phyloP scores from a whole-genome alignment of 352 stramenopile genomes.

The Pythium apleroticum region DNA sequence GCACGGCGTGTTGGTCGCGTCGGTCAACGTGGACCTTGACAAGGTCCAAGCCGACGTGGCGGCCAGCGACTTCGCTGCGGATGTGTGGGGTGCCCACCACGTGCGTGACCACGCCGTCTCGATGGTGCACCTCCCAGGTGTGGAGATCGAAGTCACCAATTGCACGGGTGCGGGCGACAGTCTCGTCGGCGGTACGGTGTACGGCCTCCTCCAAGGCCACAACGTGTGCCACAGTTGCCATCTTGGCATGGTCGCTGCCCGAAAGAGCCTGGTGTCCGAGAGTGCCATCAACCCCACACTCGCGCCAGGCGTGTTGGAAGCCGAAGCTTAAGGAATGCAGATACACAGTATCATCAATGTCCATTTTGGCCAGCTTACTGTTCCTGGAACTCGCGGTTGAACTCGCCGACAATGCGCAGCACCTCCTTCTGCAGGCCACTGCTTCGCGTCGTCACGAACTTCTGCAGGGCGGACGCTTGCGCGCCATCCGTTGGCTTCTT shows the following conservation, averaged over 20 bases:
- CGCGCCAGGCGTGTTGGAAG: conserved; percentile 36
- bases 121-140: conserved; percentile 66
- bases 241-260: conserved; percentile 72
- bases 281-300: conserved; percentile 65
- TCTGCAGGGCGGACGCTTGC: conserved; percentile 47
- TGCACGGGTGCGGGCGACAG: conserved; percentile 78
- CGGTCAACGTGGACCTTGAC: conserved; percentile 48
- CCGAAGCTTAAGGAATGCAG: conserved; percentile 15
- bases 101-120: conserved; percentile 44
- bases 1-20: conserved; percentile 68
- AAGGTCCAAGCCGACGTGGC: conserved; percentile 32
- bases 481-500: conserved; percentile 49
- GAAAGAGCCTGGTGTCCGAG: conserved; percentile 63
- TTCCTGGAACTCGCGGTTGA: conserved; percentile 62
- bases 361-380: conserved; percentile 37
- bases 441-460: conserved; percentile 46
- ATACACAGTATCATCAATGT: neutral
- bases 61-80: conserved; percentile 36
- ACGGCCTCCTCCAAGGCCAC: conserved; percentile 58
- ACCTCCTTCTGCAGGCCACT: conserved; percentile 68
- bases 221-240: conserved; percentile 70
- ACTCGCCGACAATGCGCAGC: conserved; percentile 55
- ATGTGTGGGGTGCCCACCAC: conserved; percentile 59
- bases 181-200: conserved; percentile 76
- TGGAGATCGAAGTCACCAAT: conserved; percentile 58